Conservation (phyloP, 768 basidiomycete genomes). For the Hygrophorus pudorinus region DNA sequence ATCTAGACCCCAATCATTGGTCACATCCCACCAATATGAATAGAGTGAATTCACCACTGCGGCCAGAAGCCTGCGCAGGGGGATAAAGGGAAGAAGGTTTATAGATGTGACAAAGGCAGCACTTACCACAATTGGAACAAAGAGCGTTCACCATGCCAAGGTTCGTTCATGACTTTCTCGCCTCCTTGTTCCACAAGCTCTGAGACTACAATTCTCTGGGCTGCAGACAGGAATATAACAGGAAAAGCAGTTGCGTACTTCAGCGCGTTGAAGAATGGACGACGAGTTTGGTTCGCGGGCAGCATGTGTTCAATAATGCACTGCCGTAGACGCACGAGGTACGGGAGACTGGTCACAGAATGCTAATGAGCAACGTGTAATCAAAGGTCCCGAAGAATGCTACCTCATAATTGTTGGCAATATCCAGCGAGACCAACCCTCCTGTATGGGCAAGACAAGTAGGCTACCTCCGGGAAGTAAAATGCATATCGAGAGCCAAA, state of each 20-base stretch:
- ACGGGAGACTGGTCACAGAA: constrained; percentile 57
- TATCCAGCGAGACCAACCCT: constrained; percentile 63
- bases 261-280: constrained; percentile 81
- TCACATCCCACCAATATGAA: constrained; percentile 99
- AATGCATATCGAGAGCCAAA: constrained; percentile 85
- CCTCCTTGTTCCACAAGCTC: constrained; percentile 46
- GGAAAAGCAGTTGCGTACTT: constrained; percentile 98
- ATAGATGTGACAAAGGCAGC: background rate
- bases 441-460: constrained; percentile 47
- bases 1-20: constrained; percentile 93
- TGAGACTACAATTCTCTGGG: constrained; percentile 64
- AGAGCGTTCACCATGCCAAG: constrained; percentile 68
- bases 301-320: constrained; percentile 77
- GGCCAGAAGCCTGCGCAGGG: constrained; percentile 57
- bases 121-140: constrained; percentile 81
- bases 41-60: constrained; percentile 85
- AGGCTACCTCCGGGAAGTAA: constrained; percentile 78
- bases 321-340: constrained; percentile 87
- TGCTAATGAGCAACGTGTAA: constrained; percentile 3
- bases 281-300: constrained; percentile 50
- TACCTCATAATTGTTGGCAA: constrained; percentile 85
- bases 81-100: background rate
- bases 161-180: constrained; percentile 27
- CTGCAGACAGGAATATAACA: constrained; percentile 89
- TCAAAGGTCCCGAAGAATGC: constrained; percentile 9